phyloP scores from a whole-genome alignment of 148 eudicot genomes.

The Camellia sinensis region DNA sequence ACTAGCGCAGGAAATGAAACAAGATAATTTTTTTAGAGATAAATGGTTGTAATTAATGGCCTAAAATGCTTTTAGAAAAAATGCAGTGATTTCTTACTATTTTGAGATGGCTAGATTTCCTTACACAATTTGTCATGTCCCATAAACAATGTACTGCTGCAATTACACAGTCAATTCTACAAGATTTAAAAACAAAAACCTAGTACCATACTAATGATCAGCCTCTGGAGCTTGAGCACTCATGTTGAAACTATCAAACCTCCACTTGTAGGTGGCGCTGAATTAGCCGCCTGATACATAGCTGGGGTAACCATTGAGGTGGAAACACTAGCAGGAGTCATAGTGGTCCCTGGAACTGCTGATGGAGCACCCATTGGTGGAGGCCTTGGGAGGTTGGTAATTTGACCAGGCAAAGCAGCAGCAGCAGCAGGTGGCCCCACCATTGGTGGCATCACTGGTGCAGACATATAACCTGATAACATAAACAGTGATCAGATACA shows the following conservation, averaged over 20 bases:
- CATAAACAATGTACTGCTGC: background rate
- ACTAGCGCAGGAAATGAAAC: too few species aligned
- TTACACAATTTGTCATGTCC: background rate
- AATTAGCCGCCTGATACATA: constrained; percentile 26
- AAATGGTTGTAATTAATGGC: background rate
- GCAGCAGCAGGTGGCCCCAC: constrained; percentile 50
- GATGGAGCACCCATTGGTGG: constrained; percentile 36
- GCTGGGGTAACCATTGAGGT: constrained; percentile 17
- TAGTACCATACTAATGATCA: constrained; percentile 10
- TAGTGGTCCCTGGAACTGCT: constrained; percentile 32
- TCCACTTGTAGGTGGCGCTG: constrained; percentile 17
- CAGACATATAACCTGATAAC: constrained; percentile 38
- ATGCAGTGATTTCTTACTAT: background rate
- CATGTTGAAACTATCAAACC: constrained; percentile 20
- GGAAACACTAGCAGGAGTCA: constrained; percentile 12
- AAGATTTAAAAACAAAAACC: background rate
- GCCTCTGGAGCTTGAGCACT: constrained; percentile 21
- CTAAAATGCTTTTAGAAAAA: too few species aligned
- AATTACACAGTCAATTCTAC: background rate
- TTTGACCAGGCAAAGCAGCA: constrained; percentile 43
- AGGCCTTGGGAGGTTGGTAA: constrained; percentile 42
- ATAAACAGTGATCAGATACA: background rate
- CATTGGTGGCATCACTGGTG: constrained; percentile 44
- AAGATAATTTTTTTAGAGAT: background rate
- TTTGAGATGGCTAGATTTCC: background rate